Conservation (phyloP, 2,329 filamentous ascomycete species). For the Diaporthe destruens region DNA sequence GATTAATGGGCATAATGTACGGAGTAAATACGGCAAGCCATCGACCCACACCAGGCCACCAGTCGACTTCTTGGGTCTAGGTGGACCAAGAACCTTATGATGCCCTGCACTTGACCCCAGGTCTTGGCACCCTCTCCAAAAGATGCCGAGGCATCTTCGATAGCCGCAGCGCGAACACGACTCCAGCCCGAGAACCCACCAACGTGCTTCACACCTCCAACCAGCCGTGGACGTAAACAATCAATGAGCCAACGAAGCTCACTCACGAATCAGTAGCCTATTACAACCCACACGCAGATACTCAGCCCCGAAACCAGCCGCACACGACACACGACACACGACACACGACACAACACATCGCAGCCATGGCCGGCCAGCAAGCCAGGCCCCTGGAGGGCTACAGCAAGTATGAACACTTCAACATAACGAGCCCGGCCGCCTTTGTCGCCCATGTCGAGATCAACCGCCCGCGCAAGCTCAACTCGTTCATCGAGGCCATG, state of each 20-base stretch:
- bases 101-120: neutral
- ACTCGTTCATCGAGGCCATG: conserved; percentile 87
- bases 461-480: conserved; percentile 87
- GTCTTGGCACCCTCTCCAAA: conserved; percentile 23
- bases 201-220: neutral
- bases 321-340: neutral
- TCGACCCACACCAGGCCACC: neutral
- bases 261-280: conserved; percentile 3
- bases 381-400: conserved; percentile 49
- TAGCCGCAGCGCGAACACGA: neutral
- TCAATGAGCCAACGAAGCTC: neutral
- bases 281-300: neutral
- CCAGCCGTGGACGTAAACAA: neutral
- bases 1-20: neutral
- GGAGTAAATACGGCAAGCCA: neutral
- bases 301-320: neutral
- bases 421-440: conserved; percentile 76
- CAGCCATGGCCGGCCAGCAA: conserved; percentile 33
- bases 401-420: conserved; percentile 74
- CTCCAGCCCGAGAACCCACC: neutral
- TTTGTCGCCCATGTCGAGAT: conserved; percentile 93
- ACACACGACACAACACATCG: neutral
- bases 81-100: neutral
- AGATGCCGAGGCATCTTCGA: conserved; percentile 30
- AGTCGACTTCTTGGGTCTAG: neutral